Evolutionary conservation across 2,329 filamentous ascomycete species (phyloP).

Genomic region (Trichoderma atroviride): DNA sequence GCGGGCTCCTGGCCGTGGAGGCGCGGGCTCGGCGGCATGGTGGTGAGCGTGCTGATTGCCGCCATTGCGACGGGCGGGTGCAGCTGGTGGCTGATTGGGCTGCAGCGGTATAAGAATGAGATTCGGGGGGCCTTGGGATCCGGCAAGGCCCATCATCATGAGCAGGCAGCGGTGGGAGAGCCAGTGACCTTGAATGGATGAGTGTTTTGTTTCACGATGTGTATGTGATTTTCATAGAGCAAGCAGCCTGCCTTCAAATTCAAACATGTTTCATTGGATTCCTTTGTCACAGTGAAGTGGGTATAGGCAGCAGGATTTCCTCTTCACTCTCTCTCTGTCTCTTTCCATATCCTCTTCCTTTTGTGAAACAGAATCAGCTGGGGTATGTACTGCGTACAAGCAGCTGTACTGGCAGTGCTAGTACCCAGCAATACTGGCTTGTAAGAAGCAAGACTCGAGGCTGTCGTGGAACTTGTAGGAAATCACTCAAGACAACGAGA

Average conservation of each 20-base stretch:
- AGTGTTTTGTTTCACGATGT: not conserved
- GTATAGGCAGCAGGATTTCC: not conserved
- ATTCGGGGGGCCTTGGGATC: constrained; percentile 97
- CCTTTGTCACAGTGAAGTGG: not conserved
- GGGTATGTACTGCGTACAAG: too few species aligned
- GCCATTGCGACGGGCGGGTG: constrained; percentile 86
- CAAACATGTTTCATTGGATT: not conserved
- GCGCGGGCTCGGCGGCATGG: constrained; percentile 67
- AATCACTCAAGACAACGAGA: not conserved
- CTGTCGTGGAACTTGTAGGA: not conserved
- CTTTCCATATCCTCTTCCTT: too few species aligned
- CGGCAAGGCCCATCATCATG: constrained; percentile 83
- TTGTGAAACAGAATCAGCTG: not conserved
- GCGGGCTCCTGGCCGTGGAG: constrained; percentile 54
- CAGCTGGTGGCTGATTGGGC: constrained; percentile 95
- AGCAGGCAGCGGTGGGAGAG: constrained; percentile 60
- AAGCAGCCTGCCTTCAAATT: not conserved
- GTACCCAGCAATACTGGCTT: too few species aligned
- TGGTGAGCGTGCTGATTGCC: constrained; percentile 74
- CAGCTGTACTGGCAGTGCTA: not conserved
- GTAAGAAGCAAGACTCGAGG: too few species aligned
- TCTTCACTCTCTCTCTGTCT: too few species aligned
- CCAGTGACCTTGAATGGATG: constrained; percentile 28
- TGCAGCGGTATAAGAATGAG: constrained; percentile 99
- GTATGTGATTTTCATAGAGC: not conserved